phyloP scores from a whole-genome alignment of 2,329 filamentous ascomycete species.

The Davidsoniella virescens region DNA sequence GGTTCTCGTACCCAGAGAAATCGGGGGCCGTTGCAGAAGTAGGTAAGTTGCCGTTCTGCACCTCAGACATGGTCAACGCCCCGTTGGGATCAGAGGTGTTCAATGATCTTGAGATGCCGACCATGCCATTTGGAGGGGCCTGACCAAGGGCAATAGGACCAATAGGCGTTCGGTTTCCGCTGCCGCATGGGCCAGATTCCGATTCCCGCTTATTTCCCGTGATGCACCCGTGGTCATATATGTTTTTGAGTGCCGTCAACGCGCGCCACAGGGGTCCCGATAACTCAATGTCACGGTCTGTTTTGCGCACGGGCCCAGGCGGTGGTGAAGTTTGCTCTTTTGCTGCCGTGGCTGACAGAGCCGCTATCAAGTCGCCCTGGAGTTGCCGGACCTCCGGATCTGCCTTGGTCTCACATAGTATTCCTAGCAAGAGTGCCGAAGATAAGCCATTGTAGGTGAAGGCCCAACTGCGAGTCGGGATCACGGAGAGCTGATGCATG shows the following conservation, averaged over 20 bases:
- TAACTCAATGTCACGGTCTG: constrained; percentile 44
- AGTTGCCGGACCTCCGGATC: constrained; percentile 47
- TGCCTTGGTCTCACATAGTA: constrained; percentile 45
- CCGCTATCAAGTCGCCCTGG: constrained; percentile 47
- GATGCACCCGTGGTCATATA: constrained; percentile 48
- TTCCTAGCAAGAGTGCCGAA: constrained; percentile 46
- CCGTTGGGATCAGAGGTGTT: constrained; percentile 42
- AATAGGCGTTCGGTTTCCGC: constrained; percentile 29
- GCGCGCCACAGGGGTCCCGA: constrained; percentile 46
- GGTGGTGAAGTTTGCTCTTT: constrained; percentile 41
- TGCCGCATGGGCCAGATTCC: constrained; percentile 28
- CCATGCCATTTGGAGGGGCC: constrained; percentile 14
- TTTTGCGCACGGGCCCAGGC: constrained; percentile 32
- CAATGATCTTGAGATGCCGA: constrained; percentile 17
- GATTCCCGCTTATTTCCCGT: constrained; percentile 36
- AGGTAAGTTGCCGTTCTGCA: constrained; percentile 38
- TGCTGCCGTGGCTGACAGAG: constrained; percentile 45
- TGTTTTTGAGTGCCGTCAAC: constrained; percentile 44
- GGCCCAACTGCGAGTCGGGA: constrained; percentile 50
- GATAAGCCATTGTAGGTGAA: constrained; percentile 53
- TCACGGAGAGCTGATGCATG: constrained; percentile 51
- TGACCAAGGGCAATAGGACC: constrained; percentile 16
- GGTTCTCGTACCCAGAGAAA: constrained; percentile 24
- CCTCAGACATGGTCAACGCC: constrained; percentile 47
- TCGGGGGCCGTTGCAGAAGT: constrained; percentile 22